A percentile compares a stretch with the other conserved stretches of the same genome.
phyloP scores from a whole-genome alignment of 164 flowering plant genomes.

The Echeveria elegans region DNA sequence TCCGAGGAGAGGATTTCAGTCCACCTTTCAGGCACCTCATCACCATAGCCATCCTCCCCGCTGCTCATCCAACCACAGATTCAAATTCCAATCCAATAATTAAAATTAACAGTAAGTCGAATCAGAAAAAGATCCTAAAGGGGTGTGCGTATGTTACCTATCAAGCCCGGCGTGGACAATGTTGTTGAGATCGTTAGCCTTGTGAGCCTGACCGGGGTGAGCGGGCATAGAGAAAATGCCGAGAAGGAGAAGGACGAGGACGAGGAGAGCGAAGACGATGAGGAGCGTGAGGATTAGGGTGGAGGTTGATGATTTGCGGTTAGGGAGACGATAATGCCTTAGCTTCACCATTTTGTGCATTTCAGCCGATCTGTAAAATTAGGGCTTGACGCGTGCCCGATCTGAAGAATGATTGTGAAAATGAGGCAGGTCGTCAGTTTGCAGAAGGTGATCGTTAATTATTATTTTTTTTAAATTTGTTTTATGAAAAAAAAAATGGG shows the following conservation, averaged over 20 bases:
- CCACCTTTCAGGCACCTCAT: slow-evolving; percentile 48
- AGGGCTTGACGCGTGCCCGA: not conserved
- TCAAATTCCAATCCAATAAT: not conserved
- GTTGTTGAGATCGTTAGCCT: slow-evolving; percentile 50
- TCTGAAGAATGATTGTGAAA: not conserved
- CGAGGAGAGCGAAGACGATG: slow-evolving; percentile 36
- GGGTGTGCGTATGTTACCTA: slow-evolving; percentile 21
- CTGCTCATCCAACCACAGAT: slow-evolving; percentile 14
- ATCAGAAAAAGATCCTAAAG: too few relatives aligned
- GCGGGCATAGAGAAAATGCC: slow-evolving; percentile 63
- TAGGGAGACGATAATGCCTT: slow-evolving; percentile 26
- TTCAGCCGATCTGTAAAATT: not conserved
- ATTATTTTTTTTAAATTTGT: too few relatives aligned
- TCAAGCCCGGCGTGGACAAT: slow-evolving; percentile 26
- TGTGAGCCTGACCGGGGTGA: slow-evolving; percentile 17
- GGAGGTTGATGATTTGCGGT: slow-evolving; percentile 38
- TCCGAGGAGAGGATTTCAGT: slow-evolving; percentile 94
- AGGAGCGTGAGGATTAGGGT: slow-evolving; percentile 39
- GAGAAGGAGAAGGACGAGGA: slow-evolving; percentile 48
- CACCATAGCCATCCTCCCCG: slow-evolving; percentile 23
- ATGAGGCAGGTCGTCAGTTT: not conserved
- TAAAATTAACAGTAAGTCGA: not conserved
- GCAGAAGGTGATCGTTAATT: not conserved
- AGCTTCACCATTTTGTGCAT: slow-evolving; percentile 38
- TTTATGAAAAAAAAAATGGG: too few relatives aligned